phyloP scores from a whole-genome alignment of 176 grass and related monocot species.

The Dactylis glomerata region DNA sequence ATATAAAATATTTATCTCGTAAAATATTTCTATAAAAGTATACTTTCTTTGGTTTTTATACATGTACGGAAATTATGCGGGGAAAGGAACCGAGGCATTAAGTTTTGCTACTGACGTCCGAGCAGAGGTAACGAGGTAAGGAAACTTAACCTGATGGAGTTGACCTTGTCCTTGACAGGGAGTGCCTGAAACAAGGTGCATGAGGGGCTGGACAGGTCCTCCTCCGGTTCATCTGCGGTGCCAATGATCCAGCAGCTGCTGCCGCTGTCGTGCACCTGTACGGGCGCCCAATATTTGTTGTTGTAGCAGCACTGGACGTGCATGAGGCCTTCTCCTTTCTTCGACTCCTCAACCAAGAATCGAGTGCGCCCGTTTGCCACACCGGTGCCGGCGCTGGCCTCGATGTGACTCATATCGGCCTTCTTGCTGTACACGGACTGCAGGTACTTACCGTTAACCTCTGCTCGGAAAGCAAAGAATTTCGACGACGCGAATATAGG shows the following conservation, averaged over 20 bases:
- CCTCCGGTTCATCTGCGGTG: not conserved
- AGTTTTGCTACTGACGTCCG: no score
- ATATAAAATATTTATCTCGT: no score
- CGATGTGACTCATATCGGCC: not conserved
- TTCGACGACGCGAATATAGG: not conserved
- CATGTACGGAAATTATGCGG: no score
- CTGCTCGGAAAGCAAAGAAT: not conserved
- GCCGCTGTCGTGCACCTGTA: not conserved
- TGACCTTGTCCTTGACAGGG: not conserved
- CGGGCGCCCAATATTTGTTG: slow-evolving; percentile 12
- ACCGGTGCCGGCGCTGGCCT: not conserved
- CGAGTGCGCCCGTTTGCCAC: no score
- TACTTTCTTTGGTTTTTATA: no score
- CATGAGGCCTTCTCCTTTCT: not conserved
- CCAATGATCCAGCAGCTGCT: not conserved
- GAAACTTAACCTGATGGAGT: no score
- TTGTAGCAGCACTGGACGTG: not conserved
- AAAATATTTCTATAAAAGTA: no score
- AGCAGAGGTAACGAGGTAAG: no score
- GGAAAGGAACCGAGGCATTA: no score
- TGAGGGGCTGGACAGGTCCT: not conserved
- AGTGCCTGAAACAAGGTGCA: not conserved
- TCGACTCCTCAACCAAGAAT: not conserved
- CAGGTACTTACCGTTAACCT: not conserved
- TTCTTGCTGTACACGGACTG: not conserved